phyloP scores from a whole-genome alignment of 306 rosid genomes.

The Hylodesmum podocarpum region DNA sequence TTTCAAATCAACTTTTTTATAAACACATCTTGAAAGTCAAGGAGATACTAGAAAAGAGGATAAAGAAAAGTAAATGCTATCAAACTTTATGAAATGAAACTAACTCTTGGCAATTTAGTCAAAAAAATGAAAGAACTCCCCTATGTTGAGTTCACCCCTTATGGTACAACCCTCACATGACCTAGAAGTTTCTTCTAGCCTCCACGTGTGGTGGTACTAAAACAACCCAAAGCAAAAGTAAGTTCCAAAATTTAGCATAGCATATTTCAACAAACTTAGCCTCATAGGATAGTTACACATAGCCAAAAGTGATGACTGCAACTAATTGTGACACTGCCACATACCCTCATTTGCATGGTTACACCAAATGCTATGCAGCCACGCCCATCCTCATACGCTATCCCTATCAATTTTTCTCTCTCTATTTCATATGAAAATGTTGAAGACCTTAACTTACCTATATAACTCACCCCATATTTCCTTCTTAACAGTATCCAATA shows the following conservation, averaged over 20 bases:
- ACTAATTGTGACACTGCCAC: slow-evolving; percentile 57
- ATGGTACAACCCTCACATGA: background rate
- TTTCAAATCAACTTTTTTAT: background rate
- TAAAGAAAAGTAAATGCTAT: background rate
- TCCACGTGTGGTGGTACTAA: background rate
- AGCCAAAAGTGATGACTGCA: slow-evolving; percentile 15
- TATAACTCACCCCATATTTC: slow-evolving; percentile 35
- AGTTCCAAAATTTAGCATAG: slow-evolving; percentile 21
- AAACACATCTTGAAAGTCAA: background rate
- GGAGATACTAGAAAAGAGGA: background rate
- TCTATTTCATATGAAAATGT: background rate
- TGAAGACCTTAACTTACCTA: background rate
- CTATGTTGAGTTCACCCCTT: background rate
- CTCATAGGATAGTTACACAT: background rate
- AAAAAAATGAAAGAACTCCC: background rate
- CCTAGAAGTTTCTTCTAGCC: background rate
- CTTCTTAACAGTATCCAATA: background rate
- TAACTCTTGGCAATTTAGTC: background rate
- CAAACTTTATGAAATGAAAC: background rate
- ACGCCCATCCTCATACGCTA: slow-evolving; percentile 36
- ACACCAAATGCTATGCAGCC: slow-evolving; percentile 65
- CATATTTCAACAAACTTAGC: background rate
- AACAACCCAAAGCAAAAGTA: slow-evolving; percentile 10
- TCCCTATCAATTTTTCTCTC: background rate
- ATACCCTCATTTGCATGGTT: slow-evolving; percentile 73